Evolutionary conservation across 1,284 basidiomycete genomes (phyloP).

Genomic region (Melanopsichium pennsylvanicum): DNA sequence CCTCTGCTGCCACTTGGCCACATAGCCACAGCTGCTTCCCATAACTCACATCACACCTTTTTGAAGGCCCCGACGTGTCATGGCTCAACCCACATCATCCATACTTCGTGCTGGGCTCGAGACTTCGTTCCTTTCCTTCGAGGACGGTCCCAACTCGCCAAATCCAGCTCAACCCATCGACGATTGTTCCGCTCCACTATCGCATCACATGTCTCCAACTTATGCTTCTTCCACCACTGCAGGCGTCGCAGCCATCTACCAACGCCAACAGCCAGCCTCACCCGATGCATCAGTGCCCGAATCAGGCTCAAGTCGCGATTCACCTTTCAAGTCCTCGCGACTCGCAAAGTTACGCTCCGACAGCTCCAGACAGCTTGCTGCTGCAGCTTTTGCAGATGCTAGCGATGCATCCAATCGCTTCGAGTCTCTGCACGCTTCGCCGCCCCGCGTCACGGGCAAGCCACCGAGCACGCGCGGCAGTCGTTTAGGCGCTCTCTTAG

Average conservation of each 20-base stretch:
- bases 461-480: slow-evolving; percentile 18
- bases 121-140: slow-evolving; percentile 30
- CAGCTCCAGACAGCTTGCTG: slow-evolving; percentile 12
- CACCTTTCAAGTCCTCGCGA: slow-evolving; percentile 12
- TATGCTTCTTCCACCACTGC: not conserved
- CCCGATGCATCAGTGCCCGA: not conserved
- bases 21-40: no score
- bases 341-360: not conserved
- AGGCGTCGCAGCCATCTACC: not conserved
- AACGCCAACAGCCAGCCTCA: not conserved
- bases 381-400: slow-evolving; percentile 4
- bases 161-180: not conserved
- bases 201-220: not conserved
- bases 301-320: slow-evolving; percentile 4
- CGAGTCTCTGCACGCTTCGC: slow-evolving; percentile 12
- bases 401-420: slow-evolving; percentile 3
- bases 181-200: not conserved
- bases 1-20: not conserved
- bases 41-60: no score
- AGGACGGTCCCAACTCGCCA: slow-evolving; percentile 22
- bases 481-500: slow-evolving; percentile 30
- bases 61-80: not conserved
- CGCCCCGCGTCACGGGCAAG: slow-evolving; percentile 2
- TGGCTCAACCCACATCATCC: slow-evolving; percentile 15
- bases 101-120: slow-evolving; percentile 4